phyloP scores from a whole-genome alignment of 805 yeast species.

The Ogataea nitratoaversa region DNA sequence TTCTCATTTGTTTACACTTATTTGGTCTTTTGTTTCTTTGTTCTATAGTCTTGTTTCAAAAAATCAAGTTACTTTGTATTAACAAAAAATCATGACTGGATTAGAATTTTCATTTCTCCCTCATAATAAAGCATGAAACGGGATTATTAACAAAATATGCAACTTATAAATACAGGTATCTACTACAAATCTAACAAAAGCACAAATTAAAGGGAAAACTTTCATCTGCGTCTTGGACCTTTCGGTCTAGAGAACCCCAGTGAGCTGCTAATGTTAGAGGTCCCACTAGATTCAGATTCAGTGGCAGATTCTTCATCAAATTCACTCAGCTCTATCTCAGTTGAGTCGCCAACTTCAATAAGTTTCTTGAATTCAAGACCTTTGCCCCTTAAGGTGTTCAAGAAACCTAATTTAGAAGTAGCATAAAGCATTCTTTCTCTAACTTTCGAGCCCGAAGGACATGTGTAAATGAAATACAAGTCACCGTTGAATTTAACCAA shows the following conservation, averaged over 20 bases:
- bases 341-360: slow-evolving; percentile 70
- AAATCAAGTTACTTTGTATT: too few relatives aligned
- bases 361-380: slow-evolving; percentile 39
- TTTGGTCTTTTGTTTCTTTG: too few relatives aligned
- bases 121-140: too few relatives aligned
- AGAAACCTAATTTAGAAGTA: slow-evolving; percentile 62
- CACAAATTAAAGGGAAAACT: too few relatives aligned
- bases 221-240: slow-evolving; percentile 59
- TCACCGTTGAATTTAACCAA: slow-evolving; percentile 40
- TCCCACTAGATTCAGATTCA: slow-evolving; percentile 7
- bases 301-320: slow-evolving; percentile 26
- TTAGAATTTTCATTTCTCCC: too few relatives aligned
- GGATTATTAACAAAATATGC: too few relatives aligned
- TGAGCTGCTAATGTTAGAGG: slow-evolving; percentile 1
- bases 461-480: slow-evolving; percentile 68
- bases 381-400: slow-evolving; percentile 43
- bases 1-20: too few relatives aligned
- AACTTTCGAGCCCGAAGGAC: slow-evolving; percentile 88
- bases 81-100: too few relatives aligned
- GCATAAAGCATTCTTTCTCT: slow-evolving; percentile 93
- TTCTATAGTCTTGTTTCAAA: too few relatives aligned
- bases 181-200: too few relatives aligned
- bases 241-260: slow-evolving; percentile 56
- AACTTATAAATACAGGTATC: too few relatives aligned
- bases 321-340: slow-evolving; percentile 57